Percentiles rank a stretch among this genome's conserved stretches.
phyloP scores from a whole-genome alignment of 2,329 filamentous ascomycete genomes.

The Metarhizium album region DNA sequence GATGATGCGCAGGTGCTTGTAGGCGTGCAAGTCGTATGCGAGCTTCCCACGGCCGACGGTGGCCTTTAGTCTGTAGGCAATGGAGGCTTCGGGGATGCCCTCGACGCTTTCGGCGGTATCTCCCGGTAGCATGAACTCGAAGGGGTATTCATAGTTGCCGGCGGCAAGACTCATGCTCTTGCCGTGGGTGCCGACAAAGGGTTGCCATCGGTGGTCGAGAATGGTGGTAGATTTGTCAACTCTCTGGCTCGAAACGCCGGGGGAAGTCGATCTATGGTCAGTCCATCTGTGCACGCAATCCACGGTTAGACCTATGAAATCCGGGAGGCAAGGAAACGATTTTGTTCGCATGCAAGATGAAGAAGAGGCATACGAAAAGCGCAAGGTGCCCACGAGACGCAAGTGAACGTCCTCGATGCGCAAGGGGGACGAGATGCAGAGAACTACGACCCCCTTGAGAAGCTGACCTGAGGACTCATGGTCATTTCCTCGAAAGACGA shows the following conservation, averaged over 20 bases:
- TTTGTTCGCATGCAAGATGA: not conserved
- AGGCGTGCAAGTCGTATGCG: conserved; percentile 72
- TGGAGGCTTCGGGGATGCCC: conserved; percentile 73
- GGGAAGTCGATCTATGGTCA: conserved; percentile 42
- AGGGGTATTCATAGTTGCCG: conserved; percentile 78
- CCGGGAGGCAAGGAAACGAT: not conserved
- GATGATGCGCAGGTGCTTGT: conserved; percentile 68
- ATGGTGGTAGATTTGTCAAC: conserved; percentile 50
- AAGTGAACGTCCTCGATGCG: conserved; percentile 65
- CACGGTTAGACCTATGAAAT: conserved; percentile 7
- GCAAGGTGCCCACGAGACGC: conserved; percentile 58
- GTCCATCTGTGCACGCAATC: conserved; percentile 31
- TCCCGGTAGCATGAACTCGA: conserved; percentile 63
- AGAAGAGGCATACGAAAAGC: conserved; percentile 45
- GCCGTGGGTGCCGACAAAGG: conserved; percentile 49
- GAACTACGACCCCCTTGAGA: conserved; percentile 61
- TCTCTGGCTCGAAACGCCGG: conserved; percentile 46
- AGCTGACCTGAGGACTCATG: conserved; percentile 67
- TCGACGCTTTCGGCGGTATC: conserved; percentile 78
- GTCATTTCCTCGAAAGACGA: conserved; percentile 66
- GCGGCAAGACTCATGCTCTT: conserved; percentile 51
- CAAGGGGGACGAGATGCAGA: conserved; percentile 59
- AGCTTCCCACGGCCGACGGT: conserved; percentile 81
- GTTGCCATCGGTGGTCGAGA: conserved; percentile 57
- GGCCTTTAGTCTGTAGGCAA: conserved; percentile 86